Conservation (phyloP, 495 filamentous ascomycete genomes). For the Penicillium bialowiezense region DNA sequence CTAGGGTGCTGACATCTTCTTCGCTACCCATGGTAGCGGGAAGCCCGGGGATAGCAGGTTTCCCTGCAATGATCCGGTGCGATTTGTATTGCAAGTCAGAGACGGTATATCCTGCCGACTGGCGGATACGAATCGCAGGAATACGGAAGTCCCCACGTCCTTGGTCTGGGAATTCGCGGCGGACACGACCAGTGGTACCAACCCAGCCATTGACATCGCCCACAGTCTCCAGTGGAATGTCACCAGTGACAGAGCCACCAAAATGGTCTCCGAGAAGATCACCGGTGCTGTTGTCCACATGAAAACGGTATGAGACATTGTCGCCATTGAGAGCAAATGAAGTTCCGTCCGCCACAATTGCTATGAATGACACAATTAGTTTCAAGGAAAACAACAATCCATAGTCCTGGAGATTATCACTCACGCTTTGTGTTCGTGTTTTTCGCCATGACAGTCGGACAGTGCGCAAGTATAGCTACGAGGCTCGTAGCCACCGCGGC, state of each 20-base stretch:
- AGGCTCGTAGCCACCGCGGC: conserved; percentile 3
- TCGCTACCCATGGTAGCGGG: conserved; percentile 49
- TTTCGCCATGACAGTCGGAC: neutral
- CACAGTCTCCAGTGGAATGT: conserved; percentile 39
- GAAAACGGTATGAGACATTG: conserved; percentile 52
- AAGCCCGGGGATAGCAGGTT: conserved; percentile 44
- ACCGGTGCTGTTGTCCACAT: conserved; percentile 46
- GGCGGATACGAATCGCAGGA: conserved; percentile 51
- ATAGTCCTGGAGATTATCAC: neutral
- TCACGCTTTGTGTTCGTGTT: conserved; percentile 4
- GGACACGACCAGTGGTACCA: conserved; percentile 39
- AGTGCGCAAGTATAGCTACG: conserved; percentile 1
- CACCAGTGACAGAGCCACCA: conserved; percentile 33
- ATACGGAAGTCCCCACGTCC: conserved; percentile 53
- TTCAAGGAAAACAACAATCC: neutral
- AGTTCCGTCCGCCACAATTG: conserved; percentile 42
- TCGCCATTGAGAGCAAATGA: conserved; percentile 48
- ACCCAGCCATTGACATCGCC: conserved; percentile 45
- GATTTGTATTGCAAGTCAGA: conserved; percentile 48
- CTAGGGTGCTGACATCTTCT: conserved; percentile 48
- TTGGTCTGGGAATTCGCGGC: conserved; percentile 54
- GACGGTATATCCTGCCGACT: conserved; percentile 49
- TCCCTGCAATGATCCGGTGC: conserved; percentile 41
- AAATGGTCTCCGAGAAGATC: conserved; percentile 54
- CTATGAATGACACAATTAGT: conserved; percentile 11